Evolutionary conservation across 208 protist species (phyloP), one percentile per base, ranked within the genome.

Genomic region (Trypanosoma grayi): DNA sequence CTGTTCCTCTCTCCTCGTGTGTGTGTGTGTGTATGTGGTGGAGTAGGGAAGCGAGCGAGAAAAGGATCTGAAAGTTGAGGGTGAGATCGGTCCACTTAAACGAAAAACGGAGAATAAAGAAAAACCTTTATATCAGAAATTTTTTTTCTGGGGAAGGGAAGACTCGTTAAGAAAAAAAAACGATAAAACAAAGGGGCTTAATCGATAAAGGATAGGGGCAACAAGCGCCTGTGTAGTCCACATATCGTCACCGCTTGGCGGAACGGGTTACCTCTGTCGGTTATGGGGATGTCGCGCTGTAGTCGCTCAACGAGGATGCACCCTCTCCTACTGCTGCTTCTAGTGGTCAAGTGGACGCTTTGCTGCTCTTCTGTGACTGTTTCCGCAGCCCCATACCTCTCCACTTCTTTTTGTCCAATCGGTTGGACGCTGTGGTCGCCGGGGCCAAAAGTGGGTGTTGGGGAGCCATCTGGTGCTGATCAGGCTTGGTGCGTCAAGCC

Each of bases 131-230:
- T n/a, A n/a, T n/a, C n/a, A n/a, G n/a, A n/a, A 13, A 28, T 10
- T 2, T n/a, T 31, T 39, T 2, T 28, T 34, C 24, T 39, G 9
- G 16, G 10, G n/a, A n/a, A n/a, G n/a, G n/a, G n/a, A n/a, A n/a
- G n/a, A n/a, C n/a, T n/a, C n/a, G n/a, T n/a, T n/a, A 59, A 30
- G 43, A 45, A 52, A 65, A 36, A 4, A 72, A 52, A 68, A 34
- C 16, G 56, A 72, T 54, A 65, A 54, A 22, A 41, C 59, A 60
- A 50, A 36, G 59, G 24, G 8, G 20, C n/a, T n/a, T n/a, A n/a
- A n/a, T n/a, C n/a, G n/a, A n/a, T n/a, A n/a, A n/a, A n/a, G n/a
- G n/a, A n/a, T n/a, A n/a, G n/a, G n/a, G n/a, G n/a, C n/a, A n/a
- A n/a, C n/a, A n/a, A n/a, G n/a, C n/a, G n/a, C n/a, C n/a, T n/a